These are phyloP conservation scores for Wickerhamiella sergipiensis DNA, from an alignment of 805 yeast genomes.

Conservation along the genomic window DNA sequence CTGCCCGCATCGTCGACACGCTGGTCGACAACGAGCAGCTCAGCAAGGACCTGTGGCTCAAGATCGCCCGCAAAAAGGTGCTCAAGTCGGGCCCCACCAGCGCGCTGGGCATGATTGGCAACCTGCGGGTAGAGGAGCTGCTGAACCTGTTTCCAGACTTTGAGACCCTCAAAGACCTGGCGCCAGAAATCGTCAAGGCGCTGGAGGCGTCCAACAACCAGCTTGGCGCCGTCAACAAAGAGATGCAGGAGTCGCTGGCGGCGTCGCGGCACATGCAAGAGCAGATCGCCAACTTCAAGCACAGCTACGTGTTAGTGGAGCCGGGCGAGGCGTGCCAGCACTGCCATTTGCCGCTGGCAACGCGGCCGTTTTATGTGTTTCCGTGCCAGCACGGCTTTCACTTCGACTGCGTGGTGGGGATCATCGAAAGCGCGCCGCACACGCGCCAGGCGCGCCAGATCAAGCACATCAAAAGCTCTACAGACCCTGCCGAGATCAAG, in stretches of 20 bases:
- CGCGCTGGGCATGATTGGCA: constrained; percentile 16
- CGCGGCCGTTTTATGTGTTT: constrained; percentile 62
- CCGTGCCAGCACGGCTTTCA: constrained; percentile 90
- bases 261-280: constrained; percentile 45
- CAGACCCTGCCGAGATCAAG: constrained; percentile 1
- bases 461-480: neutral
- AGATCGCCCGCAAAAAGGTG: constrained; percentile 36
- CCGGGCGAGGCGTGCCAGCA: constrained; percentile 73
- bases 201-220: constrained; percentile 56
- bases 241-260: constrained; percentile 58
- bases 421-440: constrained; percentile 30
- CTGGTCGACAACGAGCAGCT: constrained; percentile 31
- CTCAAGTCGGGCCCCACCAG: constrained; percentile 20
- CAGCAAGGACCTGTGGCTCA: constrained; percentile 62
- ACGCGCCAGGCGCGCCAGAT: neutral
- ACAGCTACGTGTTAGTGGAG: constrained; percentile 52
- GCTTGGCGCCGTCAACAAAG: constrained; percentile 52
- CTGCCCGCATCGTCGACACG: constrained; percentile 42
- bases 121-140: constrained; percentile 57
- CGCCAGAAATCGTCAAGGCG: constrained; percentile 70
- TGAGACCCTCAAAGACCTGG: constrained; percentile 65
- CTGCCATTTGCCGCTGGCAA: constrained; percentile 57
- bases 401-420: constrained; percentile 66
- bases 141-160: constrained; percentile 77
- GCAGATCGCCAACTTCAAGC: constrained; percentile 38